A percentile compares a stretch with the other conserved stretches of the same genome.
Evolutionary conservation across 2,329 filamentous ascomycete species (phyloP).

Genomic region (Leptographium wingfieldii): DNA sequence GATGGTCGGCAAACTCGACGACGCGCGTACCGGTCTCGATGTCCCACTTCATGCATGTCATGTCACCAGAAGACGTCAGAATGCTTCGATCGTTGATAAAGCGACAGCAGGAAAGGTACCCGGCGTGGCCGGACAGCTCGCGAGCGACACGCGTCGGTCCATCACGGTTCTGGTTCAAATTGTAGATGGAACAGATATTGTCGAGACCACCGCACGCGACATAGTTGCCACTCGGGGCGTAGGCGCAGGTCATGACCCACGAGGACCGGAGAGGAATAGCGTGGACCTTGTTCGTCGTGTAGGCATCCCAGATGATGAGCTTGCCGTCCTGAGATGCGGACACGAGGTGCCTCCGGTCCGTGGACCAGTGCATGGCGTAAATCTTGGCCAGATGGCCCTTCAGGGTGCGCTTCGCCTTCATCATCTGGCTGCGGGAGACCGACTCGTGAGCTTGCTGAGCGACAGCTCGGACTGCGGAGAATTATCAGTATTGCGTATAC

Average conservation of each 20-base stretch:
- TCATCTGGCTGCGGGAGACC: conserved; percentile 78
- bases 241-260: conserved; percentile 99
- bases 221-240: conserved; percentile 95
- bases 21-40: conserved; percentile 96
- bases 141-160: conserved; percentile 93
- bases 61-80: conserved; percentile 94
- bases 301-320: conserved; percentile 99
- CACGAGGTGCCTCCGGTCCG: conserved; percentile 89
- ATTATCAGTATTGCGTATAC: conserved; percentile 4
- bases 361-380: conserved; percentile 99
- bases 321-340: conserved; percentile 98
- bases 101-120: conserved; percentile 94
- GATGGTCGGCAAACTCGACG: conserved; percentile 94
- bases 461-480: conserved; percentile 67
- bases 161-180: conserved; percentile 84
- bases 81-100: conserved; percentile 99
- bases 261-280: conserved; percentile 94
- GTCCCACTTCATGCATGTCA: conserved; percentile 99
- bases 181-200: conserved; percentile 99
- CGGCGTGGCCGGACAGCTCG: conserved; percentile 91
- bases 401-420: conserved; percentile 94
- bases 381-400: conserved; percentile 99
- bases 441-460: conserved; percentile 85
- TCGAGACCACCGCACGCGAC: conserved; percentile 97
- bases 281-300: conserved; percentile 99